phyloP scores from a whole-genome alignment of 2,329 filamentous ascomycete species.

The Arthrobotrys entomopaga region DNA sequence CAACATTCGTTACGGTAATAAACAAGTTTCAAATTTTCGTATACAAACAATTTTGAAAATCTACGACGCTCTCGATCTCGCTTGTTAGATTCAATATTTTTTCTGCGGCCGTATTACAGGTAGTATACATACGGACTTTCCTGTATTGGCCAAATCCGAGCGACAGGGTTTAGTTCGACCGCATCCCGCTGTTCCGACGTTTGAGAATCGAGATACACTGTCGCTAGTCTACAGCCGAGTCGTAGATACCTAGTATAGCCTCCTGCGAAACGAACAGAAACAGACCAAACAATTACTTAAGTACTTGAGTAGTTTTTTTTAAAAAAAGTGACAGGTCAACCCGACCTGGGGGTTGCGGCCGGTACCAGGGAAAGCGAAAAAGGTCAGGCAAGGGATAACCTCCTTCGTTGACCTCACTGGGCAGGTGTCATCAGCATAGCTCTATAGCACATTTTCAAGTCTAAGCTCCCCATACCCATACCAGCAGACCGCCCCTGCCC shows the following conservation, averaged over 20 bases:
- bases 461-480: conserved; percentile 45
- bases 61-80: neutral
- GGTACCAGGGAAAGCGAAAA: conserved; percentile 46
- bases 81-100: neutral
- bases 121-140: conserved; percentile 38
- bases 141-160: conserved; percentile 40
- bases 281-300: neutral
- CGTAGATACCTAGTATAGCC: neutral
- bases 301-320: no score
- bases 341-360: neutral
- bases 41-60: neutral
- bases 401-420: conserved; percentile 34
- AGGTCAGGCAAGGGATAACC: conserved; percentile 40
- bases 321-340: conserved; percentile 41
- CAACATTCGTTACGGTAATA: neutral
- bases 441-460: conserved; percentile 43
- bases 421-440: conserved; percentile 53
- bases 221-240: no score
- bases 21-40: neutral
- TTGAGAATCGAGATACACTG: conserved; percentile 24
- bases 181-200: conserved; percentile 51
- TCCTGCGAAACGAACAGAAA: conserved; percentile 11
- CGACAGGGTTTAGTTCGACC: conserved; percentile 22
- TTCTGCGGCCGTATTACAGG: neutral
- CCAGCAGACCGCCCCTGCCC: conserved; percentile 31